phyloP scores from a whole-genome alignment of 345 rosid genomes.

The Moricandia moricandioides region DNA sequence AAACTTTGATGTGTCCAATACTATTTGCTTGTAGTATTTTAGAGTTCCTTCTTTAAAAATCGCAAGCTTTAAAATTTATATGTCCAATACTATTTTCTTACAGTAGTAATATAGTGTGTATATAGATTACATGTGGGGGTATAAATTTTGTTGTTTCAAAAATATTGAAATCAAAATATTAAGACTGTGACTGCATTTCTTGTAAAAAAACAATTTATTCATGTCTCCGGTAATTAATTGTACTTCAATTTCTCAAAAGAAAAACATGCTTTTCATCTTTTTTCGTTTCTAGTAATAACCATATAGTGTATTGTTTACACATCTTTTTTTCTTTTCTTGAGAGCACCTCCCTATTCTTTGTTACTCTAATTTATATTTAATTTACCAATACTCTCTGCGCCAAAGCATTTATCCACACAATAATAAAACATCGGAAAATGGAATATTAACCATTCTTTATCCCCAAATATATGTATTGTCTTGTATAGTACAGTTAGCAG shows the following conservation, averaged over 20 bases:
- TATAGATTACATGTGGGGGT: neutral
- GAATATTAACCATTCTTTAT: no score
- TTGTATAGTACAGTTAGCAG: no score
- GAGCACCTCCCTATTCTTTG: neutral
- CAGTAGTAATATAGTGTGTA: no score
- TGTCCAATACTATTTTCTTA: no score
- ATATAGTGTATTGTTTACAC: neutral
- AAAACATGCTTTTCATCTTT: neutral
- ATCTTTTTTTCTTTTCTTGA: neutral
- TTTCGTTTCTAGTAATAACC: neutral
- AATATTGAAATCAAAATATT: slow-evolving; percentile 24
- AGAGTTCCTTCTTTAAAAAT: no score
- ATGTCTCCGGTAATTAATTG: slow-evolving; percentile 21
- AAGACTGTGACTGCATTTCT: slow-evolving; percentile 26
- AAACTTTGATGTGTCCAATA: no score
- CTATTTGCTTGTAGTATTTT: no score
- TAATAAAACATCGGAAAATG: neutral
- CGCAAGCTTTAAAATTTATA: no score
- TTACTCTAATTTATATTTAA: no score
- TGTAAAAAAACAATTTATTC: neutral
- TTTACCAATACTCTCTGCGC: neutral
- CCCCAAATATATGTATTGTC: no score
- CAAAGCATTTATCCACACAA: neutral
- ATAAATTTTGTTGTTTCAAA: slow-evolving; percentile 25
- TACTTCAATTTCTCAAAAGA: slow-evolving; percentile 32